Evolutionary conservation across 306 rosid species (phyloP), one percentile per base, ranked within the genome.

Genomic region (Cercis canadensis): DNA sequence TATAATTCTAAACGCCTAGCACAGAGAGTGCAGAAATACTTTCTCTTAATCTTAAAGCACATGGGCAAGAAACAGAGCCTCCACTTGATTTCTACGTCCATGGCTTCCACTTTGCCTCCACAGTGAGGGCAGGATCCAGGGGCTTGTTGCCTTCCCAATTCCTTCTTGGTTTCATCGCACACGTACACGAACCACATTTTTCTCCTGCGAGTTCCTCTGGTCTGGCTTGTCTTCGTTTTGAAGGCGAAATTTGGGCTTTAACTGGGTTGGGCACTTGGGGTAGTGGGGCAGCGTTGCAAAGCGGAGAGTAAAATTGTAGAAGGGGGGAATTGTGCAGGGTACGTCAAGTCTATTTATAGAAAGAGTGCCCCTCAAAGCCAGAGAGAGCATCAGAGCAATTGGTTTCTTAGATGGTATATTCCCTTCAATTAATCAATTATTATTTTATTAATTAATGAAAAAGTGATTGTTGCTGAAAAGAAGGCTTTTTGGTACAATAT

Each of bases 41-140:
- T 94, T 29, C 97, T 68, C 87, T 91, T 91, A 88, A 89, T 75
- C 79, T 81, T 85, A 84, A 86, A 86, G 41, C 96, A 94, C 72
- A 94, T 62, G 16, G 96, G 95, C 16, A 91, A 80, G 45, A 86
- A 86, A 39, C 95, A 90, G 57, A 89, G 81, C 67, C 32, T 86
- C 77, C 92, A 79, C 61, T 78, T 79, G 15, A 78, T 76, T 74
- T 94, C 97, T 2, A 91, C 92, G 43, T 91, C 97, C 73, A 75
- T 67, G 65, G 87, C 95, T 67, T 84, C 80, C 40, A 94, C 99
- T 62, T 94, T 94, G 17, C 95, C 99, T 9, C 83, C 81, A 57
- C 99, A 94, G 80, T 76, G 52, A 65, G 99, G 99, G 41, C 99
- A 94, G 0, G 88, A 80, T 13, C 99, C 99, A 0, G 97, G 90